Evolutionary conservation across 2,329 filamentous ascomycete species (phyloP).

Genomic region (Fusarium equiseti): DNA sequence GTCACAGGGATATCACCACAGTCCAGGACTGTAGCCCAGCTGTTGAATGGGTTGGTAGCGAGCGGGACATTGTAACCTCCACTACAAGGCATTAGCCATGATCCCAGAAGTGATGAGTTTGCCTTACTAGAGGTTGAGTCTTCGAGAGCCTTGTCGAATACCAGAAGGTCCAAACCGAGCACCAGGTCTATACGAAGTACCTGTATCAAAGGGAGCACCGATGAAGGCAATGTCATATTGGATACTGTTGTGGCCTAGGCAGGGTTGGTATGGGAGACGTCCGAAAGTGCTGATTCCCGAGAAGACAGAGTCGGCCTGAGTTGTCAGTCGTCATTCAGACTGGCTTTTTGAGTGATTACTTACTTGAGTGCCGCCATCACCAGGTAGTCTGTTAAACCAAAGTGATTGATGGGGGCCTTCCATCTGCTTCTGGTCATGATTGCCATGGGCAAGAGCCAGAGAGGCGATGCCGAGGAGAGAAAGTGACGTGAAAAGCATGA

Average conservation of each 20-base stretch:
- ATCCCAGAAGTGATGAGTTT: neutral
- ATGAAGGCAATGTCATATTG: constrained; percentile 89
- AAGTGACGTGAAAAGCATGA: constrained; percentile 50
- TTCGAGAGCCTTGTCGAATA: constrained; percentile 86
- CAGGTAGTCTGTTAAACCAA: constrained; percentile 87
- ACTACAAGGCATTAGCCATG: constrained; percentile 57
- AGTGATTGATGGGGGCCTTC: constrained; percentile 78
- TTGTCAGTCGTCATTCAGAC: neutral
- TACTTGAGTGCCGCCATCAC: constrained; percentile 86
- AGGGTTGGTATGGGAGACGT: constrained; percentile 81
- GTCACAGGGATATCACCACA: constrained; percentile 89
- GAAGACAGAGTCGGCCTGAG: constrained; percentile 85
- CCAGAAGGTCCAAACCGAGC: constrained; percentile 87
- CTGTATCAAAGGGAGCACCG: constrained; percentile 86
- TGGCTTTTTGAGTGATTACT: fast-evolving
- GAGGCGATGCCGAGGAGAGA: constrained; percentile 60
- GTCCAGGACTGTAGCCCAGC: constrained; percentile 82
- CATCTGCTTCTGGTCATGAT: constrained; percentile 69
- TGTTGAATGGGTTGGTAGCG: constrained; percentile 82
- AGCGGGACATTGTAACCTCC: constrained; percentile 90
- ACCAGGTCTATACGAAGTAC: constrained; percentile 85
- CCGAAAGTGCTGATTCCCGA: constrained; percentile 90
- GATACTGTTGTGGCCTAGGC: constrained; percentile 75
- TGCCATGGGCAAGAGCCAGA: constrained; percentile 68
- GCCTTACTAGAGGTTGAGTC: constrained; percentile 87